Percentiles rank a stretch among this genome's conserved stretches.
These are phyloP conservation scores for Alternaria atra DNA, from an alignment of 2,329 filamentous ascomycete species.

Conservation along the genomic window DNA sequence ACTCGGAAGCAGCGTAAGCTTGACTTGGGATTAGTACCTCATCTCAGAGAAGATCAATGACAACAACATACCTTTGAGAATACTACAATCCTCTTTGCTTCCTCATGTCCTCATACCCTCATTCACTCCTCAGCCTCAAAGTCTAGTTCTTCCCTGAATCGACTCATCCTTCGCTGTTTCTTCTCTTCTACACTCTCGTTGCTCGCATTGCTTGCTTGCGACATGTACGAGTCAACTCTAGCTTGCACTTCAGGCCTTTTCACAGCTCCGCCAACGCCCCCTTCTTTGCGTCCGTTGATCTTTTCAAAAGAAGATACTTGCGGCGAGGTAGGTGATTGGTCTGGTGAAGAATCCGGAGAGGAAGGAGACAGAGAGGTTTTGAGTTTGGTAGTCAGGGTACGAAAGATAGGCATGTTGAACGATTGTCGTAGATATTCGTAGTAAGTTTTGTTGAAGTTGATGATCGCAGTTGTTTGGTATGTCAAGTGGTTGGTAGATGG, in stretches of 20 bases:
- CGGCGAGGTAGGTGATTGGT: slow-evolving; percentile 25
- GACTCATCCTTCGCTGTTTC: slow-evolving; percentile 38
- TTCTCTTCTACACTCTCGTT: slow-evolving; percentile 27
- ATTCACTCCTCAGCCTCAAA: slow-evolving; percentile 22
- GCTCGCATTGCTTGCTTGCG: slow-evolving; percentile 22
- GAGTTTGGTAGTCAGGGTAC: slow-evolving; percentile 41
- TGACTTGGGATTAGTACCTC: slow-evolving; percentile 2
- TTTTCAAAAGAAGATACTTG: slow-evolving; percentile 36
- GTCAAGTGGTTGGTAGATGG: not conserved
- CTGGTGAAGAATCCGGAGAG: slow-evolving; percentile 31
- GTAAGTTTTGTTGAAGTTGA: not conserved
- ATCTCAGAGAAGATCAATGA: not conserved
- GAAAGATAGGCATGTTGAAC: slow-evolving; percentile 41
- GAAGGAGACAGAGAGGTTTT: slow-evolving; percentile 40
- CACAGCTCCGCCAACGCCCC: slow-evolving; percentile 13
- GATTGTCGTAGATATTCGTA: not conserved
- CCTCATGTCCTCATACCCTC: not conserved
- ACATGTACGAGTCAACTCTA: slow-evolving; percentile 34
- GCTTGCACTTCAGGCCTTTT: slow-evolving; percentile 24
- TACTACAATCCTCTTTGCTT: slow-evolving; percentile 1
- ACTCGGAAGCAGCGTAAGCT: slow-evolving; percentile 15
- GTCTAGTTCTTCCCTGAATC: slow-evolving; percentile 44
- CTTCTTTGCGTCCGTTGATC: slow-evolving; percentile 33
- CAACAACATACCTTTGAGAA: slow-evolving; percentile 20
- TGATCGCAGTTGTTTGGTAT: not conserved